Conservation (phyloP, 352 stramenopile species). For the Globisporangium uncinulatum region DNA sequence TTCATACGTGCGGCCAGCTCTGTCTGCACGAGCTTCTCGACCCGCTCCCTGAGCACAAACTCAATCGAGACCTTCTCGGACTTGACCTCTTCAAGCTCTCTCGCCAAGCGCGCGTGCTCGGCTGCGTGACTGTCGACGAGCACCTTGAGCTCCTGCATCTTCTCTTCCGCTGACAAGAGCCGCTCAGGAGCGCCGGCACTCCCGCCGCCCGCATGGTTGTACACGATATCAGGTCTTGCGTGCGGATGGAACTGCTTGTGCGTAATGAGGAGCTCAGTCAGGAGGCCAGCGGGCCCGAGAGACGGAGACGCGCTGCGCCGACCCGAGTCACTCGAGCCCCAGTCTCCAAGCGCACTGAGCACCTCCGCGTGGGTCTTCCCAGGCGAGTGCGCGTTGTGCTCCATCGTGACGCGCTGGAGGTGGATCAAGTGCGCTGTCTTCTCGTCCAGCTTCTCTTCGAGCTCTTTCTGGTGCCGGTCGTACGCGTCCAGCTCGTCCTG, state of each 20-base stretch:
- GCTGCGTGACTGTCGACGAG: constrained; percentile 54
- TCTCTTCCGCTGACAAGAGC: constrained; percentile 75
- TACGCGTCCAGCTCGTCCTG: constrained; percentile 94
- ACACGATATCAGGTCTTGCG: constrained; percentile 26
- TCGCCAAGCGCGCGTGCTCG: constrained; percentile 53
- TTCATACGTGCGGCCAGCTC: constrained; percentile 73
- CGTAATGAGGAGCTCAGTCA: constrained; percentile 48
- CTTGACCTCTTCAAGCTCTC: constrained; percentile 84
- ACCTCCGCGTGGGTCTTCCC: constrained; percentile 56
- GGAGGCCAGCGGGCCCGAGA: neutral
- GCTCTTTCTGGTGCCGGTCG: constrained; percentile 88
- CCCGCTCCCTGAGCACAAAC: constrained; percentile 74
- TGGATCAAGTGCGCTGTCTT: constrained; percentile 93
- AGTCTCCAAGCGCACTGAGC: constrained; percentile 60
- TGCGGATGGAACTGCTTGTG: constrained; percentile 69
- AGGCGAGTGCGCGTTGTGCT: constrained; percentile 70
- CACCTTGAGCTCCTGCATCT: constrained; percentile 72
- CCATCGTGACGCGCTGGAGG: constrained; percentile 88
- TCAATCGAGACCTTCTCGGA: constrained; percentile 87
- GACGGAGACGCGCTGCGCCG: neutral
- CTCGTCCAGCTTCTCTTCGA: constrained; percentile 93
- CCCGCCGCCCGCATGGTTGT: constrained; percentile 19
- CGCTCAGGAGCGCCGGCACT: neutral
- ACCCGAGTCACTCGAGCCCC: constrained; percentile 20
- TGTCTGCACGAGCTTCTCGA: constrained; percentile 80